Percentiles rank a stretch among this genome's conserved stretches.
These are phyloP conservation scores for Geotrichum phurueaensis DNA, from an alignment of 1,139 yeast genomes.

Conservation along the genomic window DNA sequence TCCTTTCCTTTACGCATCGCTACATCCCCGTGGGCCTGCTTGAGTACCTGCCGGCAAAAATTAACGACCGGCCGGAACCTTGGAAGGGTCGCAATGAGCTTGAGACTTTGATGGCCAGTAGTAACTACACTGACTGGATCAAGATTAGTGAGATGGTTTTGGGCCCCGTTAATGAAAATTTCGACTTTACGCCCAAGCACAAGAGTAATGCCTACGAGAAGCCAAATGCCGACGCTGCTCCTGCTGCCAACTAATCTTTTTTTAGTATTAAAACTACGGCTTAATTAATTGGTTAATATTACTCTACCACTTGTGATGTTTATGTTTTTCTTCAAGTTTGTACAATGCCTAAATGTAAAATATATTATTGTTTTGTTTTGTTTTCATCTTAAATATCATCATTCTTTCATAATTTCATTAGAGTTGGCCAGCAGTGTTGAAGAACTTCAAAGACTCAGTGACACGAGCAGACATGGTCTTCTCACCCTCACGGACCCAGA, in stretches of 20 bases:
- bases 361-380: not conserved
- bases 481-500: slow-evolving; percentile 99
- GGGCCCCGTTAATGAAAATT: slow-evolving; percentile 72
- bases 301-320: not conserved
- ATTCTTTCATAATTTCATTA: slow-evolving; percentile 7
- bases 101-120: slow-evolving; percentile 81
- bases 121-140: slow-evolving; percentile 90
- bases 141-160: slow-evolving; percentile 93
- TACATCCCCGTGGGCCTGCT: slow-evolving; percentile 91
- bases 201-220: slow-evolving; percentile 73
- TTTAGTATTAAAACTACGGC: not conserved
- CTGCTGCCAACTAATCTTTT: not conserved
- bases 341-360: not conserved
- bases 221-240: not conserved
- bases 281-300: too few species aligned
- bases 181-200: slow-evolving; percentile 86
- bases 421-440: slow-evolving; percentile 46
- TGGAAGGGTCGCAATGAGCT: slow-evolving; percentile 94
- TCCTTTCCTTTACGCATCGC: slow-evolving; percentile 86
- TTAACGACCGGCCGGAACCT: slow-evolving; percentile 88
- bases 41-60: slow-evolving; percentile 79
- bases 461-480: slow-evolving; percentile 93
- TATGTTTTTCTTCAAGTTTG: too few species aligned
- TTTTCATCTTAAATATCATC: not conserved
- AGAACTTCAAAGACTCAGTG: slow-evolving; percentile 72